phyloP scores from a whole-genome alignment of 2,329 filamentous ascomycete species.

The Remersonia thermophila region DNA sequence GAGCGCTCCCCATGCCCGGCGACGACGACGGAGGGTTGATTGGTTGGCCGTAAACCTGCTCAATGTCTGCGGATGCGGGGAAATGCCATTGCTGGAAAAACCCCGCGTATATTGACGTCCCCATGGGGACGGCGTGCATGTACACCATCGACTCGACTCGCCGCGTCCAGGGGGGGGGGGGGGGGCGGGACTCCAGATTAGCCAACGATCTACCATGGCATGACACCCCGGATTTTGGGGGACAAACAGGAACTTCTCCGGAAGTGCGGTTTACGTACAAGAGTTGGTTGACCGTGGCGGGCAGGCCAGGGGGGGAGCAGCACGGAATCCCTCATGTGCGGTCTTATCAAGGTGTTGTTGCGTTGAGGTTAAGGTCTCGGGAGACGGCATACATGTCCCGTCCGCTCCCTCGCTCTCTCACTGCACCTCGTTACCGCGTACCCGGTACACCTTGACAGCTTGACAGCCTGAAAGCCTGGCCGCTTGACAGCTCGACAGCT shows the following conservation, averaged over 20 bases:
- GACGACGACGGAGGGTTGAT: conserved; percentile 7
- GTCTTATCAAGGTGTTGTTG: not conserved
- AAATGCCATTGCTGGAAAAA: conserved; percentile 3
- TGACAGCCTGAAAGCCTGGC: too few relatives aligned
- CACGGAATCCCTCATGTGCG: too few relatives aligned
- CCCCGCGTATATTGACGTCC: not conserved
- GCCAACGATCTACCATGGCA: too few relatives aligned
- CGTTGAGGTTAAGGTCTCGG: not conserved
- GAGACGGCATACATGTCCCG: not conserved
- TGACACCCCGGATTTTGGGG: not conserved
- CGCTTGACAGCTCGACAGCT: too few relatives aligned
- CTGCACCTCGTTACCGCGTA: conserved; percentile 6
- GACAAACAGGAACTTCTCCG: too few relatives aligned
- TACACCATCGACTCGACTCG: conserved; percentile 1
- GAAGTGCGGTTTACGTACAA: not conserved
- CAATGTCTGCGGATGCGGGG: conserved; percentile 12
- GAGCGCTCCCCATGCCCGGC: conserved; percentile 3
- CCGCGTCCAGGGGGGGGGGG: not conserved
- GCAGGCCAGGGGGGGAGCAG: too few relatives aligned
- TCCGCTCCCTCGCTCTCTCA: not conserved
- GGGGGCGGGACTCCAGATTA: too few relatives aligned
- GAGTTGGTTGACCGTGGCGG: not conserved
- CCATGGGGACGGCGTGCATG: too few relatives aligned
- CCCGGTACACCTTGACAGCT: conserved; percentile 4
- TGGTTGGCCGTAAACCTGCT: conserved; percentile 4